Conservation (phyloP, 495 filamentous ascomycete species). For the Physcia stellaris region DNA sequence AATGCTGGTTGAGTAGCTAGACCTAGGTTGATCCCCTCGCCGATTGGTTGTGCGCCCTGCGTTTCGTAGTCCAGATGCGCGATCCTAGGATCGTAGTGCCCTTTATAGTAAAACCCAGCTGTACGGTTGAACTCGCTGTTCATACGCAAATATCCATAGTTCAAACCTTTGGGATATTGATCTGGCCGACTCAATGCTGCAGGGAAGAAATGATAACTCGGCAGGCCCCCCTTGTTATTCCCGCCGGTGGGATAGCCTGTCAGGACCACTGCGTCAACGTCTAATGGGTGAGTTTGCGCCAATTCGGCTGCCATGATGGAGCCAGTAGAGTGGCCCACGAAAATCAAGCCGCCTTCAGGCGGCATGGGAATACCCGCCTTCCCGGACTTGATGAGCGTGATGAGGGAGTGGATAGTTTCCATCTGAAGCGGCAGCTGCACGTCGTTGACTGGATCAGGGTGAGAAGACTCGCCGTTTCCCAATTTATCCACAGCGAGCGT, state of each 20-base stretch:
- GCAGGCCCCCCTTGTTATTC: slow-evolving; percentile 1
- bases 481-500: slow-evolving; percentile 20
- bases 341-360: slow-evolving; percentile 13
- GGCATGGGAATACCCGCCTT: no score
- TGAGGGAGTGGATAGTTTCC: slow-evolving; percentile 12
- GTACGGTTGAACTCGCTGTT: not conserved
- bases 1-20: not conserved
- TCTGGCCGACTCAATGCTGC: not conserved
- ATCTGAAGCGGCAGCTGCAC: slow-evolving; percentile 14
- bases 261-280: slow-evolving; percentile 12
- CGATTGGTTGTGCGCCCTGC: not conserved
- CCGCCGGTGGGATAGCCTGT: slow-evolving; percentile 3
- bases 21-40: not conserved
- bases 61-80: not conserved
- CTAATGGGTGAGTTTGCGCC: slow-evolving; percentile 11
- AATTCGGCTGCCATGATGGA: slow-evolving; percentile 13
- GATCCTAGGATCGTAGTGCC: not conserved
- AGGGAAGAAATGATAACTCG: not conserved
- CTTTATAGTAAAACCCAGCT: not conserved
- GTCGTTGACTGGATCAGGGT: slow-evolving; percentile 10
- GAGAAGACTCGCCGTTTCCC: slow-evolving; percentile 13
- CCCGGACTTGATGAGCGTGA: slow-evolving; percentile 5
- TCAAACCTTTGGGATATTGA: not conserved
- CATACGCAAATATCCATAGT: not conserved
- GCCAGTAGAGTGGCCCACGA: slow-evolving; percentile 15